A percentile compares a stretch with the other conserved stretches of the same genome.
Evolutionary conservation across 1,284 basidiomycete species (phyloP).

Genomic region (Macrocybe sp.): DNA sequence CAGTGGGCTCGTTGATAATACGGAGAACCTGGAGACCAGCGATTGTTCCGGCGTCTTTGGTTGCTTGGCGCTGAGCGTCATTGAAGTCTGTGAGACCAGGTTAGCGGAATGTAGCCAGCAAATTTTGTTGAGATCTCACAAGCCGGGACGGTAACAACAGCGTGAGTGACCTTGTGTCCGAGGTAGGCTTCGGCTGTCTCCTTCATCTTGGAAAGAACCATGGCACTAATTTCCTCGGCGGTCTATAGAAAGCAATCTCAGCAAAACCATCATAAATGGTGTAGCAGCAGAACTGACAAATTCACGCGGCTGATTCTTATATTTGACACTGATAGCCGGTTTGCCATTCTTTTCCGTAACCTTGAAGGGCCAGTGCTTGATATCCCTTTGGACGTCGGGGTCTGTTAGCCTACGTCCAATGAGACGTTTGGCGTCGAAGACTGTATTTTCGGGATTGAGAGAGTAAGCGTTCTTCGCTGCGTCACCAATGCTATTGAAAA

Average conservation of each 20-base stretch:
- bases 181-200: conserved; percentile 99
- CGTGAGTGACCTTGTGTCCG: conserved; percentile 94
- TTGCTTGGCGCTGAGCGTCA: conserved; percentile 98
- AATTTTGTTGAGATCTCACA: conserved; percentile 38
- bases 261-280: conserved; percentile 1
- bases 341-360: conserved; percentile 80
- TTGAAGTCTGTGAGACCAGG: conserved; percentile 75
- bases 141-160: conserved; percentile 97
- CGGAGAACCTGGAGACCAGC: conserved; percentile 94
- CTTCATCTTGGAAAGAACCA: conserved; percentile 98
- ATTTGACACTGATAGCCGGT: conserved; percentile 80
- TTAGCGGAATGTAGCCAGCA: conserved; percentile 1
- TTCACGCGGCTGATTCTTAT: conserved; percentile 82
- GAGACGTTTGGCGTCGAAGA: conserved; percentile 97
- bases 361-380: conserved; percentile 89
- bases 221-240: conserved; percentile 89
- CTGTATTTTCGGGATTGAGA: conserved; percentile 89
- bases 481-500: conserved; percentile 59
- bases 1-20: conserved; percentile 99
- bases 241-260: conserved; percentile 37
- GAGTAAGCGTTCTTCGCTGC: conserved; percentile 77
- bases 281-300: conserved; percentile 51
- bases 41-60: conserved; percentile 97
- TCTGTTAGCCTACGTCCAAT: conserved; percentile 88
- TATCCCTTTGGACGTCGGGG: conserved; percentile 72